Evolutionary conservation across 805 yeast genomes (phyloP), one percentile per base, ranked within the genome.

Genomic region (Myxozyma udenii): DNA sequence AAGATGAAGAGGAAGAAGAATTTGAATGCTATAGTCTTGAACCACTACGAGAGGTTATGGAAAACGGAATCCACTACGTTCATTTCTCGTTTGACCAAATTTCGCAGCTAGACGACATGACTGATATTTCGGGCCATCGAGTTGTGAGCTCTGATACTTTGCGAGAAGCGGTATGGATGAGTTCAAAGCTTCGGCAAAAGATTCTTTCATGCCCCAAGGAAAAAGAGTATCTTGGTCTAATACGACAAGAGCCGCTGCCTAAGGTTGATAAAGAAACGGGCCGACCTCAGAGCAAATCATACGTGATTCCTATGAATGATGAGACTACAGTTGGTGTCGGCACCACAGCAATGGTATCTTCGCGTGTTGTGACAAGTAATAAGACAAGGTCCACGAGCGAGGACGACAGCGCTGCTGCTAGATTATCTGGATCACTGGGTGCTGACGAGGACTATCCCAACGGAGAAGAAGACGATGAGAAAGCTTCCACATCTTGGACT

Each of bases 131-230:
- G 19, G 77, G 76, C 0, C 56, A 62, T 6, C 67, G 73, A 1
- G 70, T 72, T 48, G 70, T 79, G 5, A 66, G 69, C 21, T 68
- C 73, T 4, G 57, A 61, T 1, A 72, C 72, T 0, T 57, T 79
- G 12, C 72, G 72, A 46, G 73, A 71, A 23, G 81, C 81, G 0
- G 61, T 78, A 11, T 79, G 83, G 83, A 66, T 69, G 47, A 75
- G 75, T 30, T 66, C 74, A 22, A 68, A 69, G 25, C 57, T 79
- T 25, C 76, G 75, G 35, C 68, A 74, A 48, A 53, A 64, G 38
- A 72, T 78, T 2, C 64, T 71, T 3, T 63, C 66, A 2, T 60
- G 73, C 0, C 53, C 51, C 9, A 36, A 18, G 14, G 35, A 30
- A 14, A 43, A 25, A 3, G 37, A 36, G 9, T 32, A 9, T 21